These are phyloP conservation scores for Monosporascus ibericus DNA, from an alignment of 2,329 filamentous ascomycete genomes.

Conservation along the genomic window DNA sequence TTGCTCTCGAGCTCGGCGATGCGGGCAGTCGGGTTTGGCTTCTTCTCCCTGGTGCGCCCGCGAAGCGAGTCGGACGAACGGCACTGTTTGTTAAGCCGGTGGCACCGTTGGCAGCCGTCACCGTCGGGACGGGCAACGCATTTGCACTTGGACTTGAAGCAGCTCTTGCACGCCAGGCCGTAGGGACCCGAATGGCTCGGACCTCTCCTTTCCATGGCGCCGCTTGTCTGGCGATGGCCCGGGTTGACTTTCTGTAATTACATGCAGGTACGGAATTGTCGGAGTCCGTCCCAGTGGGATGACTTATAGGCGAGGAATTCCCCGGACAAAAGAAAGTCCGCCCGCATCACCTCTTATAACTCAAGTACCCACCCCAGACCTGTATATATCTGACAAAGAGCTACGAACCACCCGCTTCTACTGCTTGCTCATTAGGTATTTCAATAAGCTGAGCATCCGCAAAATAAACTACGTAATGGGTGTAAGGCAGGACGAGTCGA, in stretches of 20 bases:
- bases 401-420: too few relatives aligned
- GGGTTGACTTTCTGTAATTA: background rate
- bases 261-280: too few relatives aligned
- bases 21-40: conserved; percentile 22
- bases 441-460: too few relatives aligned
- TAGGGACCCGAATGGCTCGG: conserved; percentile 9
- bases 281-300: too few relatives aligned
- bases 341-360: too few relatives aligned
- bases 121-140: conserved; percentile 12
- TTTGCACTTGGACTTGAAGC: conserved; percentile 18
- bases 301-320: too few relatives aligned
- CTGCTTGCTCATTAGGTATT: too few relatives aligned
- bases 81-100: conserved; percentile 29
- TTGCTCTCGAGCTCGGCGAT: conserved; percentile 30
- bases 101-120: conserved; percentile 20
- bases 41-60: conserved; percentile 19
- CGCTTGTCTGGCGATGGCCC: background rate
- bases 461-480: background rate
- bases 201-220: conserved; percentile 5
- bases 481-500: background rate
- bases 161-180: conserved; percentile 17
- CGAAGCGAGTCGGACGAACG: conserved; percentile 28
- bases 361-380: too few relatives aligned
- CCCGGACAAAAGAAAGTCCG: too few relatives aligned
- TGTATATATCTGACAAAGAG: too few relatives aligned